Evolutionary conservation across 1,284 basidiomycete species (phyloP), one percentile per base, ranked within the genome.

Genomic region (Mycosarcoma mackinlayi): DNA sequence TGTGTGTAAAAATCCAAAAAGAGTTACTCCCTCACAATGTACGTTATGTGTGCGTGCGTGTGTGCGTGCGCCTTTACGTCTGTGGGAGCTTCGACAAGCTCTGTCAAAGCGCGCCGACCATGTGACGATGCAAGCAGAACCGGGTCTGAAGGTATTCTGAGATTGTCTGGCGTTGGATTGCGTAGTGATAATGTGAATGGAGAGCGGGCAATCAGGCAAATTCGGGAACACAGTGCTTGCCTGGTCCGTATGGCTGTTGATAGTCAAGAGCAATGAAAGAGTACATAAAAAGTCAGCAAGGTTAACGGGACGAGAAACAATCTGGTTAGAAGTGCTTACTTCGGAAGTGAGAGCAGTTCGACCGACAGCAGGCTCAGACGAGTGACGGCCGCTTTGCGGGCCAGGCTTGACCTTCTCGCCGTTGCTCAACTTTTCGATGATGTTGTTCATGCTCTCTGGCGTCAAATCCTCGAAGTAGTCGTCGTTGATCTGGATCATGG

Each of bases 401-500:
- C 96, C 95, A 16, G 92, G 88, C 84, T 92, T 93, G 59, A 92
- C 92, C 83, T 90, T 91, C 83, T 91, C 87, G 52, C 94, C 94
- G 78, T 89, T 90, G 30, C 89, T 86, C 80, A 99, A 90, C 3
- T 90, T 90, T 63, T 93, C 89, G 52, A 99, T 85, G 39, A 98
- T 86, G 83, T 91, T 91, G 86, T 90, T 90, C 23, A 94, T 95
- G 10, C 92, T 89, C 78, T 91, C 89, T 2, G 92, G 88, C n/a
- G 94, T 98, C 54, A 99, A 87, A 83, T 99, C 95, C 89, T 99
- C 95, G 84, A 94, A 98, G 86, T 92, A 99, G 83, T 97, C 93
- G 81, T 98, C 96, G 50, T 91, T 91, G 82, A 98, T 88, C 75
- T 91, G 94, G 84, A 98, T 87, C 95, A 98, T 99, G 11, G 95